Evolutionary conservation across 2,329 filamentous ascomycete species (phyloP), one percentile per base, ranked within the genome.

Genomic region (Pseudogymnoascus sp.): DNA sequence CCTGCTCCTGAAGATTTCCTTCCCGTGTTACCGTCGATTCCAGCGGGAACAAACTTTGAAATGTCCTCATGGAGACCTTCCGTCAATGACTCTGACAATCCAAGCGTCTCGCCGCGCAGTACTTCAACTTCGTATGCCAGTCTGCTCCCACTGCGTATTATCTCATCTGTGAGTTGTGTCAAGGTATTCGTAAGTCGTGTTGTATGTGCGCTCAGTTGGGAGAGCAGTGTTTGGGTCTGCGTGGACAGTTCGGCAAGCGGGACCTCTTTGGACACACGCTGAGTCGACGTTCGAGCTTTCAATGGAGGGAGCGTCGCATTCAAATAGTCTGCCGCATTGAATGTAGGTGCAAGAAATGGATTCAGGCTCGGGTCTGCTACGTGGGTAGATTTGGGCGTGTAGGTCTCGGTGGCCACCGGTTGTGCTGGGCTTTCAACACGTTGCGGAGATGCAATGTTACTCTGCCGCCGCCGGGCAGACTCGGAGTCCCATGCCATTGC

Each of bases 111-210:
- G 66, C 93, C 93, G n/a, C 92, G 85, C 59, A 97, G 76, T 17
- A 97, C 83, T 75, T 97, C 93, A 19, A 97, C 93, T 76, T 97
- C 91, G 72, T 99, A 99, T 19, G 93, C 91, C 64, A 99, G 79
- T 3, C 93, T 84, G 67, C 90, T 91, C 26, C 93, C 91, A 71
- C 91, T 93, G 64, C 95, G 85, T 66, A 99, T 77, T 67, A 99
- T 97, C 69, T 97, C 95, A 75, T 99, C 93, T 10, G 95, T 97
- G 65, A 97, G 80, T 71, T 93, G 88, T 33, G 92, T 96, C 64
- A 99, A 82, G 53, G 87, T 90, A 62, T 83, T 86, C 13, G 92
- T 91, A 7, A 97, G 79, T 53, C 92, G 85, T 17, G 91, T 88
- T 1, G 92, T 96, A 73, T 97, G 91, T 7, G 91, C 89, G 72